These are phyloP conservation scores for Fraxinus greggii DNA, from an alignment of 305 asterid genomes.

Conservation along the genomic window DNA sequence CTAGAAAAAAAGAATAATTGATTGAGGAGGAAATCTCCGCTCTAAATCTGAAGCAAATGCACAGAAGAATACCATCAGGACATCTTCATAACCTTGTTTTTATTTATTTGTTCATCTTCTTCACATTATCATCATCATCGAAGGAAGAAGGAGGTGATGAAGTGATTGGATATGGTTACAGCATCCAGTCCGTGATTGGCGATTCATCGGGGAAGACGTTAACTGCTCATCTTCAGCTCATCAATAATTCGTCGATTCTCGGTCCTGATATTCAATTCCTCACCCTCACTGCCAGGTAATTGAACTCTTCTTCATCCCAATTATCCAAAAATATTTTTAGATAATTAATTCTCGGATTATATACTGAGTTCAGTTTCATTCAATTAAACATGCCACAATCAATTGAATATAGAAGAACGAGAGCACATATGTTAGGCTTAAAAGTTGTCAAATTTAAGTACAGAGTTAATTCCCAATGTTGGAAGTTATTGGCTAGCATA, in stretches of 20 bases:
- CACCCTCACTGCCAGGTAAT: conserved; percentile 57
- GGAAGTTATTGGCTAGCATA: too few species aligned
- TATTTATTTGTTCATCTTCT: not conserved
- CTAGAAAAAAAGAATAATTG: not conserved
- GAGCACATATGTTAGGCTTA: not conserved
- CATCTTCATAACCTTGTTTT: not conserved
- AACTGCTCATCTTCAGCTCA: conserved; percentile 38
- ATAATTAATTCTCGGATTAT: not conserved
- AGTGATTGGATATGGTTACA: conserved; percentile 40
- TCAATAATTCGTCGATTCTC: conserved; percentile 38
- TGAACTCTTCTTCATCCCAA: not conserved
- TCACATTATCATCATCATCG: conserved; percentile 19
- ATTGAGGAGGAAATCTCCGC: not conserved
- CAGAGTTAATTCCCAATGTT: too few species aligned
- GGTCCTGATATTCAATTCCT: conserved; percentile 58
- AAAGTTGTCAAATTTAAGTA: too few species aligned
- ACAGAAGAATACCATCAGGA: not conserved
- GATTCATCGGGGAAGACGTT: conserved; percentile 30
- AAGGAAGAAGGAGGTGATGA: conserved; percentile 9
- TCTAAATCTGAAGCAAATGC: not conserved
- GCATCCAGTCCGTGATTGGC: conserved; percentile 26
- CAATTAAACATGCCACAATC: not conserved
- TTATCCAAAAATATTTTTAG: not conserved
- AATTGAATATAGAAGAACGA: not conserved
- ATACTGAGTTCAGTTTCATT: not conserved